These are phyloP conservation scores for Clavaria fumosa DNA, from an alignment of 768 basidiomycete genomes.

Conservation along the genomic window DNA sequence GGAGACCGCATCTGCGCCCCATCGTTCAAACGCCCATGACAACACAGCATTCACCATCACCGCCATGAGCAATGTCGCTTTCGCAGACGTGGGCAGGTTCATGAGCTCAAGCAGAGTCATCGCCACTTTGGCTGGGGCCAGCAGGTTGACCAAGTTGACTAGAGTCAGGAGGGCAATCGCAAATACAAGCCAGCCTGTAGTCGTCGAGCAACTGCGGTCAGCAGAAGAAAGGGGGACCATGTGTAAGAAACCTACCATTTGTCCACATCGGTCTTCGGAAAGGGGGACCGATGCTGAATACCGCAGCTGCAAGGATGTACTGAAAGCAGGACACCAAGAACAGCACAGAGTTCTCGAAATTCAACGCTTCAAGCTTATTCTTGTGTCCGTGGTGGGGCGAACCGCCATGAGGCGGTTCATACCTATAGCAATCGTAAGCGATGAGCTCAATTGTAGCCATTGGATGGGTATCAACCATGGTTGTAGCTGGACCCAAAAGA, in stretches of 20 bases:
- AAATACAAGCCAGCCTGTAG: slow-evolving; percentile 63
- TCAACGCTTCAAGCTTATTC: slow-evolving; percentile 56
- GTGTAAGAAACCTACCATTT: slow-evolving; percentile 46
- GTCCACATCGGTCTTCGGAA: slow-evolving; percentile 93
- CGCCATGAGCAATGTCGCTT: slow-evolving; percentile 50
- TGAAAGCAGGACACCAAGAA: slow-evolving; percentile 97
- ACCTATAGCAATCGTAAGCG: not conserved
- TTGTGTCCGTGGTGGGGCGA: slow-evolving; percentile 38
- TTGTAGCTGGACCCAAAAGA: slow-evolving; percentile 75
- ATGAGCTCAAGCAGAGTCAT: slow-evolving; percentile 60
- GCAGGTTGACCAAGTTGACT: slow-evolving; percentile 66
- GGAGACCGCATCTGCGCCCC: slow-evolving; percentile 46
- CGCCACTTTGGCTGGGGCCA: slow-evolving; percentile 49
- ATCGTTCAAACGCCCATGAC: slow-evolving; percentile 67
- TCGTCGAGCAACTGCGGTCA: not conserved
- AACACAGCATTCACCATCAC: slow-evolving; percentile 54
- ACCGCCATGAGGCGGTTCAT: slow-evolving; percentile 46
- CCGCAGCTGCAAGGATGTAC: slow-evolving; percentile 91
- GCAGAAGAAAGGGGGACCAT: not conserved
- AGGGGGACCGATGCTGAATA: slow-evolving; percentile 96
- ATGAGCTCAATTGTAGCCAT: not conserved
- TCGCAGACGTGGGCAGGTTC: slow-evolving; percentile 51
- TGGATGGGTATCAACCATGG: slow-evolving; percentile 73
- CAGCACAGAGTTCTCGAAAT: slow-evolving; percentile 83
- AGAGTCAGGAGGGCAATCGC: slow-evolving; percentile 51